phyloP scores from a whole-genome alignment of 192 early-diverging fungal genomes.

The Entomortierella chlamydospora region DNA sequence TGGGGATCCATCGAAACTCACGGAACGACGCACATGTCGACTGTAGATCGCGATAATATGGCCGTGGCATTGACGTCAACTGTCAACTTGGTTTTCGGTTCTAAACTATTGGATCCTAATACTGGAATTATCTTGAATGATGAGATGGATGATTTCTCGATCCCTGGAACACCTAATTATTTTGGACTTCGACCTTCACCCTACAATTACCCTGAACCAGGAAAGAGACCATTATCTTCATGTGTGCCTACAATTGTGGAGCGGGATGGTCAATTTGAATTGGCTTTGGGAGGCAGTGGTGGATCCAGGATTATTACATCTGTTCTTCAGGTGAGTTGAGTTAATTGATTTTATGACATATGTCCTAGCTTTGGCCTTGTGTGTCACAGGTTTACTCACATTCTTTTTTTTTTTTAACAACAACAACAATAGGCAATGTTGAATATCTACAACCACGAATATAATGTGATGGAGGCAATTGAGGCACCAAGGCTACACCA shows the following conservation, averaged over 20 bases:
- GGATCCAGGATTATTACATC: constrained; percentile 87
- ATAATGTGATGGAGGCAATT: constrained; percentile 76
- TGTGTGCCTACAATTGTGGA: constrained; percentile 75
- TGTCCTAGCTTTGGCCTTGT: too few species aligned
- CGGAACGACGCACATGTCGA: constrained; percentile 93
- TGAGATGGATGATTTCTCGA: constrained; percentile 96
- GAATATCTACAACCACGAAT: constrained; percentile 78
- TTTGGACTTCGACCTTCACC: constrained; percentile 88
- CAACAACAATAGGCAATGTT: constrained; percentile 68
- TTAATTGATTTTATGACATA: too few species aligned
- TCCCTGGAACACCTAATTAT: constrained; percentile 73
- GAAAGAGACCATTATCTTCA: constrained; percentile 86
- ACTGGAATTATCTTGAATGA: constrained; percentile 95
- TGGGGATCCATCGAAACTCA: constrained; percentile 84
- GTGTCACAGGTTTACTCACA: too few species aligned
- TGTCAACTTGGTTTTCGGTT: constrained; percentile 91
- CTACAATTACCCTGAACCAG: constrained; percentile 85
- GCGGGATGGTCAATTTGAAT: constrained; percentile 71
- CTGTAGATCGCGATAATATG: constrained; percentile 76
- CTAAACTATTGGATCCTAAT: constrained; percentile 83
- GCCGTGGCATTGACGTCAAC: constrained; percentile 92
- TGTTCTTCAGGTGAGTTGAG: constrained; percentile 61
- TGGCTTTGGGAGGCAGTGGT: constrained; percentile 88
- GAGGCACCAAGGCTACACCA: constrained; percentile 85
- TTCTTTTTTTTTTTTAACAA: not conserved